phyloP scores from a whole-genome alignment of 2,329 filamentous ascomycete genomes.

The Diaporthe helianthi region DNA sequence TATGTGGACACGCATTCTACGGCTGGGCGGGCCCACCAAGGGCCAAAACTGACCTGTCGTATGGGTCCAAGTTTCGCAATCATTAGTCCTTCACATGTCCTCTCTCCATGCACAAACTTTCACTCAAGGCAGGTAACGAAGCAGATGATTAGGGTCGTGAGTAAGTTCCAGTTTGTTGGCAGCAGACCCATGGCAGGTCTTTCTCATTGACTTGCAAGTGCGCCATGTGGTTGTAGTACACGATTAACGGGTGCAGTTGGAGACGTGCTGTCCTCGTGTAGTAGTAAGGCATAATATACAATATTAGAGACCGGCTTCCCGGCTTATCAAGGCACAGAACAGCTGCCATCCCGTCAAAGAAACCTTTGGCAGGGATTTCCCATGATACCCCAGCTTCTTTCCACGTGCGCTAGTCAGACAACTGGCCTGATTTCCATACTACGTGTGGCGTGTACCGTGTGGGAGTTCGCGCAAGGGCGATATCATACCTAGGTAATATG shows the following conservation, averaged over 20 bases:
- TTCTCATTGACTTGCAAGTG: background rate
- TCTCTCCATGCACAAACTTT: background rate
- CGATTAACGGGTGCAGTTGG: background rate
- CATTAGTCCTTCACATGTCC: background rate
- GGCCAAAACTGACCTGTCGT: background rate
- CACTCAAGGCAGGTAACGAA: background rate
- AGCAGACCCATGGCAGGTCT: too few species aligned
- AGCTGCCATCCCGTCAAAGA: background rate
- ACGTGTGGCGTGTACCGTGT: background rate
- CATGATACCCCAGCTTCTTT: background rate
- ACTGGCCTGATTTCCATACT: conserved; percentile 3
- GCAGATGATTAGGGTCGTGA: background rate
- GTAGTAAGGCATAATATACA: background rate
- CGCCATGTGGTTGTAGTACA: background rate
- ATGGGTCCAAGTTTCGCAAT: background rate
- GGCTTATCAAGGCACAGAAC: background rate
- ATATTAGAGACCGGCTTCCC: background rate
- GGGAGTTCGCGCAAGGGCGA: background rate
- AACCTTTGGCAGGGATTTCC: background rate
- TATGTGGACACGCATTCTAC: background rate
- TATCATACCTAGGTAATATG: background rate
- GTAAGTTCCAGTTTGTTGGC: background rate
- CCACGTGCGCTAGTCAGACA: conserved; percentile 14
- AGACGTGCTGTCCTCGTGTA: background rate
- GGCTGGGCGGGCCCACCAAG: background rate